Evolutionary conservation across 176 grass and related monocot species (phyloP), one percentile per base, ranked within the genome.

Genomic region (Pontederia crassipes): DNA sequence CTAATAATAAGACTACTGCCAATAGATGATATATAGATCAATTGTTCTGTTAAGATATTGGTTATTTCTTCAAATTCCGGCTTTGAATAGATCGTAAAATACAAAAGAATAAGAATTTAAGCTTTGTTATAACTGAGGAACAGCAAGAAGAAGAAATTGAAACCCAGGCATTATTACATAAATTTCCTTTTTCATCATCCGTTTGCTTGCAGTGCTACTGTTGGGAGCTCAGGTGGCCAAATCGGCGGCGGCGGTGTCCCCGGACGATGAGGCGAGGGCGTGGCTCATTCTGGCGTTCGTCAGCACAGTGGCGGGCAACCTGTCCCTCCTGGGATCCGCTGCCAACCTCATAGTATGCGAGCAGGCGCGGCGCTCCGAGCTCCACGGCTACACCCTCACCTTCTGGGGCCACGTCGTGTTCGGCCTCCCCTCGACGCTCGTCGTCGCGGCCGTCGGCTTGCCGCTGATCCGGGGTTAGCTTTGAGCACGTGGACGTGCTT

Each of bases 281-380:
- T 96, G 92, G 92, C 83, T 96, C 11, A 69, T 90, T 68, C 78
- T 96, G 54, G 92, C 92, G 2, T 96, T 83, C 83, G 84, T 89
- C 18, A 96, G 92, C 70, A 96, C 92, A 26, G 92, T 90, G 28
- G 92, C 92, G 48, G 92, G 92, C 28, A 96, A 96, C 57, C 87
- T 96, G 17, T 96, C 92, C 0, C 87, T 96, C 0, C 83, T 96
- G 1, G 86, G 83, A 13, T 96, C 86, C 0, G 92, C 92, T 4
- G 92, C 92, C 1, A 96, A 96, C 66, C 57, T 90, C 1, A 96
- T 96, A 47, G 86, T 96, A 3, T 96, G 92, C 71, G 92, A 96
- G 82, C 92, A 96, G 62, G 86, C 92, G 2, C 81, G 86, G 10
- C 59, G 92, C 9, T 82, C 86, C 0, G 68, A 77, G 55, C 77